Conservation (phyloP, 1,139 yeast genomes). For the Lodderomyces oxycetoniae region DNA sequence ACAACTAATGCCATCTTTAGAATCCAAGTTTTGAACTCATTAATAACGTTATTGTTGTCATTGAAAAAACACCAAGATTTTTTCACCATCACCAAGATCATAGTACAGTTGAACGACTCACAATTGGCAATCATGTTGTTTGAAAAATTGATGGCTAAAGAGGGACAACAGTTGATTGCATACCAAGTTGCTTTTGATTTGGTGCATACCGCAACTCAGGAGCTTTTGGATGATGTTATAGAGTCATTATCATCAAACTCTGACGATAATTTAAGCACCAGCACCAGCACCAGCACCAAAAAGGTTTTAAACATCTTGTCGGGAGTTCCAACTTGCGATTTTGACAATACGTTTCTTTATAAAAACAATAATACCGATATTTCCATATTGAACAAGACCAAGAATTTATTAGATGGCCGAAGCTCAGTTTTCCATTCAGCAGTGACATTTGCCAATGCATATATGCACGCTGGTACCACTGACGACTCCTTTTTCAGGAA, state of each 20-base stretch:
- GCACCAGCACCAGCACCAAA: constrained; percentile 24
- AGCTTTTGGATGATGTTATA: constrained; percentile 63
- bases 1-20: constrained; percentile 60
- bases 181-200: constrained; percentile 95
- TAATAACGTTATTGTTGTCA: constrained; percentile 57
- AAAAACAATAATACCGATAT: constrained; percentile 86
- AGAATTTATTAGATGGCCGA: constrained; percentile 81
- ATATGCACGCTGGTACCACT: constrained; percentile 95
- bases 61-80: constrained; percentile 71
- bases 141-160: constrained; percentile 45
- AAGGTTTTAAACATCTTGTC: constrained; percentile 68
- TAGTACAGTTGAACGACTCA: constrained; percentile 81
- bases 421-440: constrained; percentile 94
- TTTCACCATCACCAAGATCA: constrained; percentile 73
- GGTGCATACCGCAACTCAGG: constrained; percentile 91
- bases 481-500: constrained; percentile 89
- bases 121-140: constrained; percentile 66
- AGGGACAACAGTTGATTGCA: constrained; percentile 51
- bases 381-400: constrained; percentile 75
- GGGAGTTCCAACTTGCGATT: constrained; percentile 94
- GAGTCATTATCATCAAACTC: constrained; percentile 37
- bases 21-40: constrained; percentile 53
- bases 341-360: constrained; percentile 80
- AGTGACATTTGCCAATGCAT: constrained; percentile 90
- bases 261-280: constrained; percentile 19